phyloP scores from a whole-genome alignment of 306 rosid species.

The Cyclanthera cordifolia region DNA sequence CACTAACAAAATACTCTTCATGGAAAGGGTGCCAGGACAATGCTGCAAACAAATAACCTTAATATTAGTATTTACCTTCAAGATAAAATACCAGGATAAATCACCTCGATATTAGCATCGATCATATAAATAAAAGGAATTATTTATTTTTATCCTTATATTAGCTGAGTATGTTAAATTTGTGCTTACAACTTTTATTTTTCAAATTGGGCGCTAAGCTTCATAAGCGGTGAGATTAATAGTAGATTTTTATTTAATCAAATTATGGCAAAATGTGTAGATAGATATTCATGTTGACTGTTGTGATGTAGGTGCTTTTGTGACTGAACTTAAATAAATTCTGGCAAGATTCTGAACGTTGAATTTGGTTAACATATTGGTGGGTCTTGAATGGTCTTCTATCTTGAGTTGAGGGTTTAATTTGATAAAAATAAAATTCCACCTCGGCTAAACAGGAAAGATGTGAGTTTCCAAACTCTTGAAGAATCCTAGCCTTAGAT shows the following conservation, averaged over 20 bases:
- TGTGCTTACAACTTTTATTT: neutral
- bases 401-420: neutral
- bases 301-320: neutral
- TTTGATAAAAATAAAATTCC: neutral
- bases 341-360: neutral
- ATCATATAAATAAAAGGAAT: constrained; percentile 1
- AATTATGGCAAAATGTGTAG: constrained; percentile 6
- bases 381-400: neutral
- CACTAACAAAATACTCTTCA: constrained; percentile 96
- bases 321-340: neutral
- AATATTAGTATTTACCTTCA: constrained; percentile 2
- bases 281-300: constrained; percentile 3
- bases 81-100: constrained; percentile 11
- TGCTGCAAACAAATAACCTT: constrained; percentile 29
- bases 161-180: neutral
- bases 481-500: constrained; percentile 3
- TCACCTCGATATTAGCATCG: neutral
- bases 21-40: constrained; percentile 99
- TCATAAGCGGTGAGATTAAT: neutral
- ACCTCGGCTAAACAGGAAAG: neutral
- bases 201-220: neutral
- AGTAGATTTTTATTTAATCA: neutral
- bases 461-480: constrained; percentile 5
- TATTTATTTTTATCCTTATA: constrained; percentile 3
- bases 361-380: neutral